Evolutionary conservation across 2,329 filamentous ascomycete species (phyloP).

Genomic region (Phialophora expanda): DNA sequence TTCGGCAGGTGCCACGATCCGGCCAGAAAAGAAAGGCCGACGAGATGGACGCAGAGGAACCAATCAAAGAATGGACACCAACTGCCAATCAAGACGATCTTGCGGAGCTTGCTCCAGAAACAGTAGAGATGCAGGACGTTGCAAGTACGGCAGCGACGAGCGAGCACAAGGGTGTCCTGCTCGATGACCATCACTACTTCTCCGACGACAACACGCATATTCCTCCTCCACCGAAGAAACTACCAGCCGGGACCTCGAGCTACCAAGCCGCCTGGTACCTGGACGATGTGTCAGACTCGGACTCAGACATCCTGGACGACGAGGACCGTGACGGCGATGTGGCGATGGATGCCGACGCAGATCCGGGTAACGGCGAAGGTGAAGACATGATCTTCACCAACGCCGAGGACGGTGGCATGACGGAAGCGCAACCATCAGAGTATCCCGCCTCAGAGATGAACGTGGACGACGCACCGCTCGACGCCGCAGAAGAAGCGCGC

Average conservation of each 20-base stretch:
- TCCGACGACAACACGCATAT: slow-evolving; percentile 77
- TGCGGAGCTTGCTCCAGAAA: slow-evolving; percentile 83
- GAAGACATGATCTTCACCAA: slow-evolving; percentile 58
- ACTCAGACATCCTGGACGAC: slow-evolving; percentile 80
- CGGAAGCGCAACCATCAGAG: slow-evolving; percentile 81
- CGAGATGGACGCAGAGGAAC: slow-evolving; percentile 70
- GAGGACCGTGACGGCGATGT: slow-evolving; percentile 64
- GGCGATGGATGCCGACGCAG: slow-evolving; percentile 52
- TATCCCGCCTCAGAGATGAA: slow-evolving; percentile 96
- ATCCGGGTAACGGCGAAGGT: slow-evolving; percentile 57
- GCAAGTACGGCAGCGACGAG: slow-evolving; percentile 59
- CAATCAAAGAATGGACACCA: slow-evolving; percentile 64
- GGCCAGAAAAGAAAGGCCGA: slow-evolving; percentile 58
- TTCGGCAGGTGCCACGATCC: slow-evolving; percentile 71
- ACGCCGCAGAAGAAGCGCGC: slow-evolving; percentile 74
- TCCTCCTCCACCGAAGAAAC: slow-evolving; percentile 68
- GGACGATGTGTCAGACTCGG: slow-evolving; percentile 78
- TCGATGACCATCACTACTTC: slow-evolving; percentile 98
- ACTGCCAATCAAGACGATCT: slow-evolving; percentile 82
- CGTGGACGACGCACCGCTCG: slow-evolving; percentile 58
- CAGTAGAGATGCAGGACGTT: slow-evolving; percentile 75
- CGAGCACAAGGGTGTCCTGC: slow-evolving; percentile 80
- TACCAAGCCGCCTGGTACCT: slow-evolving; percentile 97
- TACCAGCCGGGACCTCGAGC: slow-evolving; percentile 89
- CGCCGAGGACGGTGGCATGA: slow-evolving; percentile 57